Evolutionary conservation across 2,329 filamentous ascomycete genomes (phyloP), one percentile per base, ranked within the genome.

Genomic region (Kalmusia sp.): DNA sequence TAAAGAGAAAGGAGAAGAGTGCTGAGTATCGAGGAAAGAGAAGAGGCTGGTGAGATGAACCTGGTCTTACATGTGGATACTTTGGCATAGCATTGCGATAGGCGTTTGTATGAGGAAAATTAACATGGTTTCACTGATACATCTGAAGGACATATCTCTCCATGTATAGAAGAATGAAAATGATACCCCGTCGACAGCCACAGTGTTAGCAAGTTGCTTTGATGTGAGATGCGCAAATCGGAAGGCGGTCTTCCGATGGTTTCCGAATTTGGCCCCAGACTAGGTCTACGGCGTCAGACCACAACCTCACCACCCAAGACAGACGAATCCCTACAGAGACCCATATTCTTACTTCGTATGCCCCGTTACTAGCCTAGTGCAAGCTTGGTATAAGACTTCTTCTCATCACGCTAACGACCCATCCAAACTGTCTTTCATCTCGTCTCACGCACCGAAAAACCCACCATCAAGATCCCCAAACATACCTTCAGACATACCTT

Each of bases 11-110:
- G 82, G 89, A 88, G 73, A 90, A 85, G 74, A 88, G 88, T 0
- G 77, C 80, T 63, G 88, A 91, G 77, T 86, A 90, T 70, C 87
- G 89, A 74, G 85, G 85, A 48, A 80, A 82, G 74, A 85, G 92
- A 72, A 84, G 88, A 67, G 87, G 87, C 9, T 92, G 86, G 77
- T 91, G 47, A 59, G 12, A 9, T 21, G 15, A n/a, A n/a, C n/a
- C n/a, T 31, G 4, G 28, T 19, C 14, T 14, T 30, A 15, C 28
- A 30, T 14, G 21, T 17, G 2, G 6, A n/a, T 27, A 14, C 4
- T 27, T 34, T 21, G 48, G 3, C 15, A 19, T 34, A 38, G 41
- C 49, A 52, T 52, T 35, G 43, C 49, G 22, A 40, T 15, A 11
- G 46, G 40, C 46, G 40, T 46, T 45, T 46, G 8, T n/a, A n/a